Evolutionary conservation across 2,329 filamentous ascomycete genomes (phyloP).

Genomic region (Fusarium graminum): DNA sequence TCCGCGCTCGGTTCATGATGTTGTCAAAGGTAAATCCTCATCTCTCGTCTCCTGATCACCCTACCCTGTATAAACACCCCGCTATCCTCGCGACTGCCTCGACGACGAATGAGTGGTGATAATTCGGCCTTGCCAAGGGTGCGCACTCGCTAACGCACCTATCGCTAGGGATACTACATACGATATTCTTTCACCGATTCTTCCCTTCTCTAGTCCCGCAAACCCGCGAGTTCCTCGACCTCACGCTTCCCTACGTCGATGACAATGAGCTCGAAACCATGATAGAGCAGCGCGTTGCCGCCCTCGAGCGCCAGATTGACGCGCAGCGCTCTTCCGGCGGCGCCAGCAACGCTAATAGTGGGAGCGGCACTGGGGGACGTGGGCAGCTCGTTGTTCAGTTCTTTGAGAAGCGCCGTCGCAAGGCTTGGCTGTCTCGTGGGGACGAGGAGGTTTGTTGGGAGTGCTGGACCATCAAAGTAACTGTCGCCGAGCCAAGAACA

Average conservation of each 20-base stretch:
- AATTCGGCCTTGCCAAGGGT: not conserved
- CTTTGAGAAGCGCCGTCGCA: constrained; percentile 90
- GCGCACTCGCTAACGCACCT: constrained; percentile 5
- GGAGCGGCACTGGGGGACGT: constrained; percentile 66
- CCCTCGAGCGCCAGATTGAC: constrained; percentile 83
- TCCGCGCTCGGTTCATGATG: constrained; percentile 87
- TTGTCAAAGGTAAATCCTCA: constrained; percentile 82
- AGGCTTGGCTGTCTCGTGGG: constrained; percentile 81
- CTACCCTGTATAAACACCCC: constrained; percentile 45
- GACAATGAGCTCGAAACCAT: constrained; percentile 93
- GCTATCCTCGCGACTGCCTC: constrained; percentile 28
- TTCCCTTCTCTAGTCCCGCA: constrained; percentile 87
- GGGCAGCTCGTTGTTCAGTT: constrained; percentile 90
- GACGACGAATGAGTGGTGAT: constrained; percentile 3
- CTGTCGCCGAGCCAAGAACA: constrained; percentile 88
- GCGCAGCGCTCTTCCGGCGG: constrained; percentile 62
- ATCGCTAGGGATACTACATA: constrained; percentile 83
- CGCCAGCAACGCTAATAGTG: constrained; percentile 22
- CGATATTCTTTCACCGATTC: constrained; percentile 99
- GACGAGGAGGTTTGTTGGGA: constrained; percentile 99
- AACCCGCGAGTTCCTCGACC: constrained; percentile 89
- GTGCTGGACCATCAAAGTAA: constrained; percentile 92
- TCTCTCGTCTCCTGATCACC: constrained; percentile 26
- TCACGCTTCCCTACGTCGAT: constrained; percentile 89
- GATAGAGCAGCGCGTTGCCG: constrained; percentile 87